Base-by-base conservation (phyloP, 208 protist genomes). In the Trypanosoma congolense region DNA sequence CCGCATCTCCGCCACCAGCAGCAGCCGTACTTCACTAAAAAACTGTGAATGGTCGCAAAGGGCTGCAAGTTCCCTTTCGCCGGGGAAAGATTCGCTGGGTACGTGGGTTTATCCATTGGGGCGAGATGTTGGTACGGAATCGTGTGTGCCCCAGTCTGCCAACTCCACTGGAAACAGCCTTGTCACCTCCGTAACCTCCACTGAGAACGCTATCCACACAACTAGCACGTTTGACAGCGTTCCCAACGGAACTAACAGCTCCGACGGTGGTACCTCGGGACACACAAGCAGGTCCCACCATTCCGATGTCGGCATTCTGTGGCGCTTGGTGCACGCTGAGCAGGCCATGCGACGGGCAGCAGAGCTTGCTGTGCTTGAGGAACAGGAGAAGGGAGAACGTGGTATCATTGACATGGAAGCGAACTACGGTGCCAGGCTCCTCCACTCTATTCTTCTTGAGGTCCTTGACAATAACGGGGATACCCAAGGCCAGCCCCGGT, bases 391-490 rank as follows among this genome's bases (percentile, higher is more conserved):
- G 9, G 63, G 63, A 8, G 26, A 22, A 2, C 46, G 63, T 12
- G 51, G 38, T 8, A 43, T 40, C 4, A 61, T 70, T 28, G 29
- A 47, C 19, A 49, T 62, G 24, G 63, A 70, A 40, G 63, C 63
- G 3, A 63, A 41, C 12, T 62, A 64, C 29, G 56, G 63, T 18
- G 55, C 63, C 16, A 33, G 55, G n/a, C 38, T 70, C 14, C 49
- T 70, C 9, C 31, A 70, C 41, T 49, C 63, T 3, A 54, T 70
- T 19, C 41, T 70, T 36, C n/a, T 62, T 0, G 63, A 70, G 29
- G 25, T 22, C 6, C 18, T 50, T 10, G 44, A 12, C 5, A 12
- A 30, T 21, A 22, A 40, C 2, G 25, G 55, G 24, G 12, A 6
- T 12, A 38, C 33, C 12, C 9, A 38, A 16, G 33, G 12, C 12